phyloP scores from a whole-genome alignment of 177 flowering plant species.

The Vitis hybrid region DNA sequence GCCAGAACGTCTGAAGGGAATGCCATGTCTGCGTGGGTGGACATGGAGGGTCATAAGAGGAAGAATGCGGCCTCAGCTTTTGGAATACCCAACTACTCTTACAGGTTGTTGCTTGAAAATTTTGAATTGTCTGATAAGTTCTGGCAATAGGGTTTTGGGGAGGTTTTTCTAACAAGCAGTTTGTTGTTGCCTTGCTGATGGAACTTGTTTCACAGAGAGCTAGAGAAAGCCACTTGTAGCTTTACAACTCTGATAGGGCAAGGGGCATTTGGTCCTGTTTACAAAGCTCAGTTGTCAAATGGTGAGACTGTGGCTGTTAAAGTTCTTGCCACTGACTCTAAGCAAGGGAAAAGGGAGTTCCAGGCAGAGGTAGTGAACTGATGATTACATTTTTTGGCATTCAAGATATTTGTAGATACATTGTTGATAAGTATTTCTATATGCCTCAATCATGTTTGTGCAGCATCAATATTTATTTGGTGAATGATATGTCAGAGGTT shows the following conservation, averaged over 20 bases:
- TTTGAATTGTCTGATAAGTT: too few relatives aligned
- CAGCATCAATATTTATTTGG: too few relatives aligned
- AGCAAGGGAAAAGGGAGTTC: constrained; percentile 19
- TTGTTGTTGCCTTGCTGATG: neutral
- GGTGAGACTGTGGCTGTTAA: constrained; percentile 22
- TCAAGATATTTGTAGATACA: too few relatives aligned
- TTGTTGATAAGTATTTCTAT: too few relatives aligned
- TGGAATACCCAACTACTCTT: constrained; percentile 18
- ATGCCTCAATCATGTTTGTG: too few relatives aligned
- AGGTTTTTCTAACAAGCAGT: too few relatives aligned
- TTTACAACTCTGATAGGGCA: constrained; percentile 17
- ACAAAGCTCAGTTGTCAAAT: constrained; percentile 19
- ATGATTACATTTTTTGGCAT: too few relatives aligned
- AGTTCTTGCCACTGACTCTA: constrained; percentile 22
- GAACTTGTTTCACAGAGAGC: constrained; percentile 7
- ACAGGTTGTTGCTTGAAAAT: constrained; percentile 1
- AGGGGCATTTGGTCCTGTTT: constrained; percentile 26
- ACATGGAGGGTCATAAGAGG: constrained; percentile 15
- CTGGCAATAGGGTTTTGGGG: too few relatives aligned
- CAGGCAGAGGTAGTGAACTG: constrained; percentile 13
- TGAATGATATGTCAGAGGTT: too few relatives aligned
- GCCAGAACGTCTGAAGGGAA: constrained; percentile 20
- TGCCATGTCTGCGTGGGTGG: constrained; percentile 15
- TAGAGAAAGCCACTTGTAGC: constrained; percentile 19
- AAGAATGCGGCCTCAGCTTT: constrained; percentile 9